phyloP scores from a whole-genome alignment of 2,329 filamentous ascomycete species.

The Volutella citrinella region DNA sequence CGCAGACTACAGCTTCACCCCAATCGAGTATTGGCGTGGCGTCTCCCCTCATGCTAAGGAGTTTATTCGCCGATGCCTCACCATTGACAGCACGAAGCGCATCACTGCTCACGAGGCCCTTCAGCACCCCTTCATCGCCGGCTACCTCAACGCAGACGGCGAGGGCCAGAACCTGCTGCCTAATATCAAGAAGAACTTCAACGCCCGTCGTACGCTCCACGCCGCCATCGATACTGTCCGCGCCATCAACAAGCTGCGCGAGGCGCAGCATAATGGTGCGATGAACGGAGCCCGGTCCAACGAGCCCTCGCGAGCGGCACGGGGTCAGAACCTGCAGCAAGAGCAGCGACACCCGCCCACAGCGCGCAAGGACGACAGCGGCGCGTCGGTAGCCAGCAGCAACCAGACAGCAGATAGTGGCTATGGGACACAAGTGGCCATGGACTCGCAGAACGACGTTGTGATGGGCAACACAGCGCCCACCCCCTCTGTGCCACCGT shows the following conservation, averaged over 20 bases:
- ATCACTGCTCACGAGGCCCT: slow-evolving; percentile 86
- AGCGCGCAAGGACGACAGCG: slow-evolving; percentile 43
- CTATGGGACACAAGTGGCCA: slow-evolving; percentile 41
- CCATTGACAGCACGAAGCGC: slow-evolving; percentile 79
- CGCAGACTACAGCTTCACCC: slow-evolving; percentile 94
- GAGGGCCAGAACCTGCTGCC: slow-evolving; percentile 62
- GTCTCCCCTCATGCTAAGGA: slow-evolving; percentile 83
- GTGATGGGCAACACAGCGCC: slow-evolving; percentile 46
- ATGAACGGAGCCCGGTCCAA: slow-evolving; percentile 59
- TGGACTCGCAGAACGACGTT: slow-evolving; percentile 34
- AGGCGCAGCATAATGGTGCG: slow-evolving; percentile 57
- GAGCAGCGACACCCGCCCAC: slow-evolving; percentile 11
- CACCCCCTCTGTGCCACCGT: slow-evolving; percentile 42
- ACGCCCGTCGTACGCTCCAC: slow-evolving; percentile 65
- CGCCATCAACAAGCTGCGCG: slow-evolving; percentile 68
- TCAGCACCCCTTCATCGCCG: slow-evolving; percentile 62
- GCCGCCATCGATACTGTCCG: slow-evolving; percentile 69
- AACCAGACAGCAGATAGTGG: slow-evolving; percentile 43
- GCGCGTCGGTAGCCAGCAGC: slow-evolving; percentile 34
- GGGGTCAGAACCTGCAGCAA: slow-evolving; percentile 24
- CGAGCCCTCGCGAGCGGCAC: slow-evolving; percentile 49
- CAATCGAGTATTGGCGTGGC: slow-evolving; percentile 92
- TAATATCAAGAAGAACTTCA: slow-evolving; percentile 73
- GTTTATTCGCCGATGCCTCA: slow-evolving; percentile 89
- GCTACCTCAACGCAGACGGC: slow-evolving; percentile 45